Conservation (phyloP, 2,329 filamentous ascomycete species). For the Elsinoe batatas region DNA sequence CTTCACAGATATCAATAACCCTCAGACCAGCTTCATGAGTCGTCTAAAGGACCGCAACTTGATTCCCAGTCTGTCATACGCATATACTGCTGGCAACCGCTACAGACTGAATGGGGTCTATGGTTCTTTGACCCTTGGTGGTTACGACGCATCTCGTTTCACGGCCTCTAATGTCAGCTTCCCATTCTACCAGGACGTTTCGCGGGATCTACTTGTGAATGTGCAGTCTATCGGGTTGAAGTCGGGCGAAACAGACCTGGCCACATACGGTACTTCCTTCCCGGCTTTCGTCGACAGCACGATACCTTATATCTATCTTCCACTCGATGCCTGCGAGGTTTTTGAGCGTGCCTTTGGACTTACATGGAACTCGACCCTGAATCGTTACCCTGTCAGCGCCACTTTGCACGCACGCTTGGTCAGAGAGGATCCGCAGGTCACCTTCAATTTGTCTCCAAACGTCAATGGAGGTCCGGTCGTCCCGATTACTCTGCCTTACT, state of each 20-base stretch:
- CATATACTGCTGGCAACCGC: slow-evolving; percentile 31
- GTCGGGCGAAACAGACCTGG: slow-evolving; percentile 16
- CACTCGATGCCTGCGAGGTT: slow-evolving; percentile 31
- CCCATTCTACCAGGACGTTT: slow-evolving; percentile 24
- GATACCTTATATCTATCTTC: slow-evolving; percentile 55
- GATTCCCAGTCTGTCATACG: slow-evolving; percentile 29
- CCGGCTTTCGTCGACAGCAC: slow-evolving; percentile 52
- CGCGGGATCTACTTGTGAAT: slow-evolving; percentile 26
- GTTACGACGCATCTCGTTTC: slow-evolving; percentile 31
- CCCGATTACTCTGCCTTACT: slow-evolving; percentile 29
- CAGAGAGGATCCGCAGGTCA: slow-evolving; percentile 24
- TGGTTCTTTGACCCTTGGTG: slow-evolving; percentile 31
- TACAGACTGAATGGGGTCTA: slow-evolving; percentile 27
- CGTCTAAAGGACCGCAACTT: slow-evolving; percentile 24
- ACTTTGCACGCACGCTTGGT: slow-evolving; percentile 22
- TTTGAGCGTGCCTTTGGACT: slow-evolving; percentile 30
- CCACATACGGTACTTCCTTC: slow-evolving; percentile 16
- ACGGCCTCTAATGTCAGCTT: slow-evolving; percentile 25
- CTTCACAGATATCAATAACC: slow-evolving; percentile 26
- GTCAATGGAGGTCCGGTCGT: slow-evolving; percentile 21
- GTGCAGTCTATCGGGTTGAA: slow-evolving; percentile 24
- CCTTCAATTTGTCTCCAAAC: slow-evolving; percentile 24
- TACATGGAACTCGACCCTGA: slow-evolving; percentile 22
- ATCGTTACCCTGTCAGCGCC: slow-evolving; percentile 28
- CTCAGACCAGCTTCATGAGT: slow-evolving; percentile 28